A percentile compares a stretch with the other conserved stretches of the same genome.
These are phyloP conservation scores for Carpinus viminea DNA, from an alignment of 306 rosid species.

Conservation along the genomic window DNA sequence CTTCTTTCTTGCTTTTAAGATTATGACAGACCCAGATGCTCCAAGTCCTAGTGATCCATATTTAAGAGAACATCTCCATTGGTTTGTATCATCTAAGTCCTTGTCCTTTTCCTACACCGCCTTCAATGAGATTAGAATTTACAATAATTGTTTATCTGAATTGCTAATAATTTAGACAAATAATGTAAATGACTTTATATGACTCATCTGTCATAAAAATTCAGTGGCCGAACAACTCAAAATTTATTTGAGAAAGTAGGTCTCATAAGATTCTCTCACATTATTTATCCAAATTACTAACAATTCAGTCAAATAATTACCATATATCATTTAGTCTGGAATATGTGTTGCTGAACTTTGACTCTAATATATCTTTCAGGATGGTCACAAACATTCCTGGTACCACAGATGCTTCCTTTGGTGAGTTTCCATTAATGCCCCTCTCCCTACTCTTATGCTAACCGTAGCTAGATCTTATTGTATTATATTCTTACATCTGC, in stretches of 20 bases:
- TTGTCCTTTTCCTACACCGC: background rate
- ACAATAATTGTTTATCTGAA: no score
- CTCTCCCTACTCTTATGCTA: background rate
- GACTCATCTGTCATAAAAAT: no score
- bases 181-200: no score
- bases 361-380: conserved; percentile 41
- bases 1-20: conserved; percentile 39
- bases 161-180: no score
- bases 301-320: no score
- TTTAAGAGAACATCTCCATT: conserved; percentile 81
- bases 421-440: conserved; percentile 34
- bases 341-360: conserved; percentile 14
- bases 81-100: conserved; percentile 50
- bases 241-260: no score
- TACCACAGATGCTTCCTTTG: conserved; percentile 79
- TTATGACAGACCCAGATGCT: conserved; percentile 96
- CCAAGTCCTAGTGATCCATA: conserved; percentile 93
- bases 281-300: no score
- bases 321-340: no score
- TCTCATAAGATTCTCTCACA: no score
- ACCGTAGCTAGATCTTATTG: background rate
- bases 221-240: no score
- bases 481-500: no score
- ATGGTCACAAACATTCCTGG: conserved; percentile 94
- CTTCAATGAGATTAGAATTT: background rate